Base-by-base conservation (phyloP, 1,139 yeast species). In the Insectozyma bohioensis region DNA sequence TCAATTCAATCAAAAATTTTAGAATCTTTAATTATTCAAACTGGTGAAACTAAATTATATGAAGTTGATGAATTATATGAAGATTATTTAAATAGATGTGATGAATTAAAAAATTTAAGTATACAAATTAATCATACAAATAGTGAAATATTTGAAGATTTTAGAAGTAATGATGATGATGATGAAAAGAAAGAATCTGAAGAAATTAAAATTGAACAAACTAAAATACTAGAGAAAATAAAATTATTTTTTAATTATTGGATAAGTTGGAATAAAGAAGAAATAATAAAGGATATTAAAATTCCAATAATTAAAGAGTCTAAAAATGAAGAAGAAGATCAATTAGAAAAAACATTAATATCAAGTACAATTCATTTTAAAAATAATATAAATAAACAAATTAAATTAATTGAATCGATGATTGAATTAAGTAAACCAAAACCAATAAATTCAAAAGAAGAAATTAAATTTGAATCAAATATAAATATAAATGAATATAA, bases 121-220 rank as follows among this genome's bases (percentile, higher is more conserved):
- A 5, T 26, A n/a, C 20, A 23, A 8, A 28, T 28, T 8, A 28
- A 33, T 21, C 10, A 16, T 7, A 33, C 32, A 2, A 33, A 33
- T 17, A 11, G 24, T 13, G 3, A 22, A 16, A 11, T 11, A 12
- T 9, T 6, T n/a, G 16, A n/a, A 5, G 13, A 26, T 4, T 24
- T 24, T 10, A 15, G 11, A 18, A 8, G 12, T 5, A 15, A 16
- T 7, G 26, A 24, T 10, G 8, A 24, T 12, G 14, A n/a, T n/a
- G n/a, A n/a, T n/a, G n/a, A n/a, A n/a, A n/a, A n/a, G n/a, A n/a
- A n/a, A n/a, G n/a, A n/a, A n/a, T n/a, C n/a, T n/a, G n/a, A n/a
- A n/a, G n/a, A n/a, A n/a, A n/a, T n/a, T n/a, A n/a, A n/a, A n/a
- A n/a, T n/a, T n/a, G n/a, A n/a, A n/a, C n/a, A n/a, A n/a, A n/a